Base-by-base conservation (phyloP, 2,329 filamentous ascomycete genomes). In the Calonectria pseudoreteaudii region DNA sequence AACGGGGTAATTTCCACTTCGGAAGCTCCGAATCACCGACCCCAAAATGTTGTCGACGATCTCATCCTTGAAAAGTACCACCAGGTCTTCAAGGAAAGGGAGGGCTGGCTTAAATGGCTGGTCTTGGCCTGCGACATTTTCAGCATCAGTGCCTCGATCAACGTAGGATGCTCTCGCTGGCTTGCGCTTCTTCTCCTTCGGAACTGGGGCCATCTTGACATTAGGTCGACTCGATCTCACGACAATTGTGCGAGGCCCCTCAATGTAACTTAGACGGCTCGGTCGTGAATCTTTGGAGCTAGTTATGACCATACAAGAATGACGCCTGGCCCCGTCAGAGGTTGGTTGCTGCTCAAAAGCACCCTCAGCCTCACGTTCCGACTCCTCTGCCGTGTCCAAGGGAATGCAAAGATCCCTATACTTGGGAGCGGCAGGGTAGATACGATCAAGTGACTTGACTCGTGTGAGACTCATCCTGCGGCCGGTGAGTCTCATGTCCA, bases 41-140 rank as follows among this genome's bases (percentile, higher is more conserved):
- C 88, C 86, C 1, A 92, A 81, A 0, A 88, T 78, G 2, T 80
- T 73, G 72, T 90, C 85, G 0, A 81, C 79, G 1, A 82, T 80
- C 2, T 86, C 86, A 11, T 87, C 85, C 18, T 86, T 88, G 70
- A 93, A 87, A 58, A 90, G 85, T 30, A 93, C 84, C 3, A 92
- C 85, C 1, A 92, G 79, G 74, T 93, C 89, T 77, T 93, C 91
- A 0, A 85, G 78, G 52, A 91, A 82, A 0, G 89, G 87, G 28
- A 93, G 83, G 0, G 91, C 85, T 1, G 88, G 84, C 41, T 86
- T 83, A 49, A 86, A 86, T 0, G 80, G 68, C 20, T 79, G 72
- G 11, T 81, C 69, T 10, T 73, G 50, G 18, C 77, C 75, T 1
- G 74, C 31, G 18, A 80, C 69, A 2, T 83, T 77, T 9, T 79